Conservation (phyloP, 2,329 filamentous ascomycete species). For the Teratosphaeria destructans region DNA sequence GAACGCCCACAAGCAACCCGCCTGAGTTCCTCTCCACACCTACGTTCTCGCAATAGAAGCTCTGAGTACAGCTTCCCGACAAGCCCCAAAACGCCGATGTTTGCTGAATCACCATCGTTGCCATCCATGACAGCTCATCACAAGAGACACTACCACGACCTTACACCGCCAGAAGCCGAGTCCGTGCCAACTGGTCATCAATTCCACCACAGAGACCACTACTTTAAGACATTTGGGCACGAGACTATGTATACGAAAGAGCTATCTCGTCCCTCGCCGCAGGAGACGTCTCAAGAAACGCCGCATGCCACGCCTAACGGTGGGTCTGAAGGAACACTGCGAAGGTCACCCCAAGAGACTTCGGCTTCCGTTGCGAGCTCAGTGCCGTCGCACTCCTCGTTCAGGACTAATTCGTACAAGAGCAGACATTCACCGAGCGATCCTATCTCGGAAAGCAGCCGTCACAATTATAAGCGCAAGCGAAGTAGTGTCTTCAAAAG, state of each 20-base stretch:
- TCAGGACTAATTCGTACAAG: not conserved
- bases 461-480: constrained; percentile 2
- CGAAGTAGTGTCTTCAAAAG: constrained; percentile 7
- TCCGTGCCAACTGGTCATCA: constrained; percentile 1
- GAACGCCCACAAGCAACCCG: not conserved
- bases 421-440: not conserved
- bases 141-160: constrained; percentile 10
- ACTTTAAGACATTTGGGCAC: constrained; percentile 13
- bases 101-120: not conserved
- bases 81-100: not conserved
- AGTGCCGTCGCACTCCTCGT: not conserved
- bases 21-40: not conserved
- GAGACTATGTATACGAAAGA: constrained; percentile 11
- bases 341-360: not conserved
- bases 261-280: constrained; percentile 1
- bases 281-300: not conserved
- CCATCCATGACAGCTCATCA: not conserved
- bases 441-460: not conserved
- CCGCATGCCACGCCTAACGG: not conserved
- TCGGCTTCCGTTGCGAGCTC: not conserved
- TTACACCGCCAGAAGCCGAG: constrained; percentile 15
- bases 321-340: not conserved
- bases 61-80: not conserved
- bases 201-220: constrained; percentile 12
- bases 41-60: not conserved